A percentile compares a stretch with the other conserved stretches of the same genome.
Evolutionary conservation across 2,329 filamentous ascomycete species (phyloP).

Genomic region (Claviceps digitariae): DNA sequence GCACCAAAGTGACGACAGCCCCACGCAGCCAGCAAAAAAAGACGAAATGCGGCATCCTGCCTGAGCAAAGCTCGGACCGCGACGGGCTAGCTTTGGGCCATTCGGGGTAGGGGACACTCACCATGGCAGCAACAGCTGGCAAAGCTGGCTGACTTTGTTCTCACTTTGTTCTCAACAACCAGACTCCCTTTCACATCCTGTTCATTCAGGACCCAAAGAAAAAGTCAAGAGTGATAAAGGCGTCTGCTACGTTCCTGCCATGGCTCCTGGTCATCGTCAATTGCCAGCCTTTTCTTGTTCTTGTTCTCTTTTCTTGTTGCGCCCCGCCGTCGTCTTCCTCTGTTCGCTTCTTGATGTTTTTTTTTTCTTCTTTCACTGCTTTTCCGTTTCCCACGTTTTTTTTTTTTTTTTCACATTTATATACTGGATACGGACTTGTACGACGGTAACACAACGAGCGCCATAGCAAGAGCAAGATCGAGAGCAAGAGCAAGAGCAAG

Average conservation of each 20-base stretch:
- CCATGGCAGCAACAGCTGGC: too few relatives aligned
- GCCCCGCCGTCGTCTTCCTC: neutral
- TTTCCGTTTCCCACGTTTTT: neutral
- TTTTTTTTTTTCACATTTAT: neutral
- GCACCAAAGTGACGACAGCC: too few relatives aligned
- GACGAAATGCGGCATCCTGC: neutral
- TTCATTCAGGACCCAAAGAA: neutral
- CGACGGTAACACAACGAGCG: neutral
- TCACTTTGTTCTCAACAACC: constrained; percentile 2
- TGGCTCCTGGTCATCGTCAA: neutral
- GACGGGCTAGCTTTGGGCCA: neutral
- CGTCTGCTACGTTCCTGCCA: neutral
- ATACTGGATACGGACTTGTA: neutral
- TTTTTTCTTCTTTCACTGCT: neutral
- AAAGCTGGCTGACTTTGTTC: constrained; percentile 1
- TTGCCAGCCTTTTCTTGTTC: neutral
- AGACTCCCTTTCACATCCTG: neutral
- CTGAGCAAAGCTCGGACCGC: neutral
- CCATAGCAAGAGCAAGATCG: too few relatives aligned
- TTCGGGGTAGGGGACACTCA: too few relatives aligned
- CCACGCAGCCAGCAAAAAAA: neutral
- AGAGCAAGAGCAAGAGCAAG: neutral
- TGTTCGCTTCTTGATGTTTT: neutral
- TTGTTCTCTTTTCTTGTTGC: neutral
- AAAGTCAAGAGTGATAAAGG: neutral